Evolutionary conservation across 208 protist genomes (phyloP).

Genomic region (Vickermania spadyakhi): DNA sequence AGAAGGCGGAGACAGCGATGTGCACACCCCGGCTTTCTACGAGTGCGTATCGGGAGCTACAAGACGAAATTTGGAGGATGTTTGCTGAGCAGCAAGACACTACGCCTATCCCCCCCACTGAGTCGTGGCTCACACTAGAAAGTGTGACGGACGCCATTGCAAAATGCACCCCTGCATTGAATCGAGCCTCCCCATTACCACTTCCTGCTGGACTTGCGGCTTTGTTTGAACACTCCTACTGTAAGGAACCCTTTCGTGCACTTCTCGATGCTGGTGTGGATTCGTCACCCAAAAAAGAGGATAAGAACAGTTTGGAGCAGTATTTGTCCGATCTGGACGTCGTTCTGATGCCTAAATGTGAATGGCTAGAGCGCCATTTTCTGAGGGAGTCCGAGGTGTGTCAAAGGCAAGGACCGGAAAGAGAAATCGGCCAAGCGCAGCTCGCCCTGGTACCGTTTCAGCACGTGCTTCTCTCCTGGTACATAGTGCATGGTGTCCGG

Average conservation of each 20-base stretch:
- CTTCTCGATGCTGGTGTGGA: background rate
- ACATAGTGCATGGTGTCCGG: conserved; percentile 16
- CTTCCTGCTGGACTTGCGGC: conserved; percentile 12
- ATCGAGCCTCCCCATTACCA: conserved; percentile 5
- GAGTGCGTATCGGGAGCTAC: background rate
- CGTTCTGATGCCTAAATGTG: background rate
- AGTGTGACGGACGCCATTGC: conserved; percentile 50
- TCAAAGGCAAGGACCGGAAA: too few relatives aligned
- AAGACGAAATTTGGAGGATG: background rate
- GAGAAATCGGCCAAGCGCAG: background rate
- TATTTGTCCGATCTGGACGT: background rate
- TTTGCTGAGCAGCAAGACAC: conserved; percentile 15
- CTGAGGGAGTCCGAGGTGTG: too few relatives aligned
- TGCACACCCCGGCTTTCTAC: too few relatives aligned
- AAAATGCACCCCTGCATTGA: conserved; percentile 37
- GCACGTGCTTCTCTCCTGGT: conserved; percentile 59
- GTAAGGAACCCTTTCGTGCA: background rate
- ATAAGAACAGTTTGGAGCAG: background rate
- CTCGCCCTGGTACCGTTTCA: background rate
- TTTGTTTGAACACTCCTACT: conserved; percentile 18
- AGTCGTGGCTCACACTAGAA: conserved; percentile 30
- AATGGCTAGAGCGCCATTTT: background rate
- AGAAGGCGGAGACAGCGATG: too few relatives aligned
- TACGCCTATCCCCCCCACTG: too few relatives aligned
- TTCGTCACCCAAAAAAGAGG: background rate